Evolutionary conservation across 1,139 yeast genomes (phyloP), one percentile per base, ranked within the genome.

Genomic region (Magnusiomyces suaveolens): DNA sequence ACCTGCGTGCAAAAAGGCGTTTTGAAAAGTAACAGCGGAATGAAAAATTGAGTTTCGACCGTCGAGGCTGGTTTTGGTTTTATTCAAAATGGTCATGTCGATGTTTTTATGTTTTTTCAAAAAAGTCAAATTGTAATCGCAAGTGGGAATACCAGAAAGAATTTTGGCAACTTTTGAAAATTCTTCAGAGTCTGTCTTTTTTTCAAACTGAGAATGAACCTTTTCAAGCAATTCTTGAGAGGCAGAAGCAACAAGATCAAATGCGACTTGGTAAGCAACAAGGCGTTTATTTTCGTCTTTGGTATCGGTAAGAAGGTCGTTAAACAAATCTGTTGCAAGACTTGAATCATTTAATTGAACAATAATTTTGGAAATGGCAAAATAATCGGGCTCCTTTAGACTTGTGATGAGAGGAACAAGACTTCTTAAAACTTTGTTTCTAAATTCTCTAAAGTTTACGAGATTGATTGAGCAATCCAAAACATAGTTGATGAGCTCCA

Each of bases 1-100:
- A 59, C 98, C 98, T 36, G 95, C 90, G 70, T 90, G 96, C 81
- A 90, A 80, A 66, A 88, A 89, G 0, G 97, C 97, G 66, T 89
- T 92, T 54, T 95, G 84, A 70, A 92, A 90, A 47, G 97, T 88
- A 50, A 92, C 90, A 2, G 97, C 98, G 29, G 95, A 85, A 71
- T 94, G 98, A 78, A 87, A 90, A 61, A 92, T 81, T 3, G 97
- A 90, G 65, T 84, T 86, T 72, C 96, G 83, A 43, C 96, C 96
- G 68, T 92, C 98, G 62, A 94, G 76, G 25, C 80, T 76, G 58
- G 82, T 80, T 70, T 88, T 89, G 16, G 97, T 80, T 66, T 85
- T 86, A 69, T 87, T 86, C 65, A 92, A 77, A 59, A 92, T 84
- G 51, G 85, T 77, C 56, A 83, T 76, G 68, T 92, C 98, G 48